Base-by-base conservation (phyloP, 202 grass and related monocot species). In the Setaria italica region DNA sequence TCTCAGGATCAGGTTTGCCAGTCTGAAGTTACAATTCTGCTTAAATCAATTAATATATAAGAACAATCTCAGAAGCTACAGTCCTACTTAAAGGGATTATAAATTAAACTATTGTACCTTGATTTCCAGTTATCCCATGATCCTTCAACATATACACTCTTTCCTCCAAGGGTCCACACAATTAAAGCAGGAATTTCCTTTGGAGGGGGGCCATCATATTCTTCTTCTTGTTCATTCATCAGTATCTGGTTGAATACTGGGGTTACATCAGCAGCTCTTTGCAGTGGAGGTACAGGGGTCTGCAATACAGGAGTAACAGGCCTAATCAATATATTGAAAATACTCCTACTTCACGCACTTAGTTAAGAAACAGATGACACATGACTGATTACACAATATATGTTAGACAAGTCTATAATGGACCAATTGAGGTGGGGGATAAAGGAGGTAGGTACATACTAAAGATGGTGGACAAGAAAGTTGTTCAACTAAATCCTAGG, bases 41-140 rank as follows among this genome's bases (percentile, higher is more conserved):
- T 70, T 63, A 80, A 74, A 50, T 54, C 34, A 25, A 51, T 72
- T 32, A 32, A 16, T 29, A 50, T 16, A 74, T 33, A 20, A 16
- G 0, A 37, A 74, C 30, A 74, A 74, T 35, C 21, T 72, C 47
- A 33, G 42, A 45, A 70, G 45, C 46, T 47, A 47, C 2, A 48
- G 11, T 14, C 13, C 0, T 5, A 72, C 11, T 34, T 11, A 6
- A 72, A 33, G 30, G 39, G 4, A 11, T 84, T 65, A 69, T 16
- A 48, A 41, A 51, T 79, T 60, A 68, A 68, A 48, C 80, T 66
- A 17, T 4, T 85, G 29, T 81, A 97, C 94, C 94, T 94, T 85
- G 97, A 86, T 87, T 80, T 97, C 97, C 97, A 99, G 54, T 97
- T 94, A 88, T 99, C 94, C 97, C 97, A 99, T 73, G 97, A 99